Conservation (phyloP, 2,329 filamentous ascomycete genomes). For the Cladophialophora psammophila region DNA sequence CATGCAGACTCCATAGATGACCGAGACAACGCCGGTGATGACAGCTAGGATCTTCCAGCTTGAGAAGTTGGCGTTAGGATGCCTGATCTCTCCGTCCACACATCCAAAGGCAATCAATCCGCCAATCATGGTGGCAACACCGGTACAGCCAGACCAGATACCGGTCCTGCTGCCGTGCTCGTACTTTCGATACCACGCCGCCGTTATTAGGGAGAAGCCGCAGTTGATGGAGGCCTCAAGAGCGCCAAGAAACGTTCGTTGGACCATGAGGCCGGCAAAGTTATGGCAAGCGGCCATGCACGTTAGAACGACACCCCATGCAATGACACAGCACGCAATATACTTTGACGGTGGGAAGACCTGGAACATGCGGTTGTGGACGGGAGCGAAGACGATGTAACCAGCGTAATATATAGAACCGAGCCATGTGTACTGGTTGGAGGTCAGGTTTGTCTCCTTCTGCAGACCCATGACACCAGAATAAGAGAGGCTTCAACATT, state of each 20-base stretch:
- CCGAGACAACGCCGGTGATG: slow-evolving; percentile 8
- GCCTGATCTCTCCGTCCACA: slow-evolving; percentile 6
- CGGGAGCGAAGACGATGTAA: slow-evolving; percentile 19
- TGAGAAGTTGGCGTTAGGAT: slow-evolving; percentile 16
- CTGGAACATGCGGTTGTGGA: slow-evolving; percentile 18
- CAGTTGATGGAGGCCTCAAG: slow-evolving; percentile 19
- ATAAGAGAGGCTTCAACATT: slow-evolving; percentile 8
- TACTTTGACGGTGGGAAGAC: slow-evolving; percentile 17
- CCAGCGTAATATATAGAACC: slow-evolving; percentile 17
- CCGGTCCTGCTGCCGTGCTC: slow-evolving; percentile 17
- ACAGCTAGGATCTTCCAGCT: slow-evolving; percentile 19
- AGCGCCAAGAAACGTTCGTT: slow-evolving; percentile 14
- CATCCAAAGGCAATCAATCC: slow-evolving; percentile 18
- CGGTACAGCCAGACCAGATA: slow-evolving; percentile 20
- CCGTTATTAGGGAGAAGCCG: slow-evolving; percentile 14
- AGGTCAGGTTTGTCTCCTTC: slow-evolving; percentile 6
- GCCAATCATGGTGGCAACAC: slow-evolving; percentile 16
- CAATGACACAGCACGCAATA: slow-evolving; percentile 16
- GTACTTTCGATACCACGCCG: slow-evolving; percentile 17
- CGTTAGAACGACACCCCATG: slow-evolving; percentile 14
- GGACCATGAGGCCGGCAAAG: slow-evolving; percentile 14
- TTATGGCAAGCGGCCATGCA: slow-evolving; percentile 18
- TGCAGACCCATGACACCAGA: slow-evolving; percentile 18
- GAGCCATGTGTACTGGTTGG: slow-evolving; percentile 17
- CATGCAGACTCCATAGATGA: slow-evolving; percentile 15